Conservation (phyloP, 768 basidiomycete species). For the Lentinula boryana region DNA sequence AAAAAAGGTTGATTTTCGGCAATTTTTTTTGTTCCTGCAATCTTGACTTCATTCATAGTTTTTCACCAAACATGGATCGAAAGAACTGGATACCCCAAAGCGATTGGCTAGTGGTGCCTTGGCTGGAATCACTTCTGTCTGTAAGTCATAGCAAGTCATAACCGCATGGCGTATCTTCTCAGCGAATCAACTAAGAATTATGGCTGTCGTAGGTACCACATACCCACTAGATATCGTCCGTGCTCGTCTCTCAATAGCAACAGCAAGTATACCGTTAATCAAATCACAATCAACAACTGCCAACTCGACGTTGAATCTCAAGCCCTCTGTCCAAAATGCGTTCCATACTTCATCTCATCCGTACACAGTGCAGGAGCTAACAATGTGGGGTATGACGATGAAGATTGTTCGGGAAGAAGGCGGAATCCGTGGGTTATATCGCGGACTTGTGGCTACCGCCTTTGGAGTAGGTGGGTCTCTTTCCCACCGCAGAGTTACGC, state of each 20-base stretch:
- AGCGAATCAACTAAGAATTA: neutral
- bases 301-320: constrained; percentile 15
- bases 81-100: constrained; percentile 82
- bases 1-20: constrained; percentile 56
- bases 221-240: constrained; percentile 94
- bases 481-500: too few relatives aligned
- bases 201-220: constrained; percentile 53
- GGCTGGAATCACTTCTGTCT: constrained; percentile 92
- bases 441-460: constrained; percentile 79
- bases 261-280: constrained; percentile 58
- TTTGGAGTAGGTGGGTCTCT: constrained; percentile 50
- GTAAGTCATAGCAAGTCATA: constrained; percentile 39
- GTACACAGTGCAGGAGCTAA: constrained; percentile 50
- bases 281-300: constrained; percentile 18
- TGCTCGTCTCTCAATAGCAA: constrained; percentile 88
- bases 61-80: constrained; percentile 65
- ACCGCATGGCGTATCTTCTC: neutral
- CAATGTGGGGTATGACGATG: constrained; percentile 84
- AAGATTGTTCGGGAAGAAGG: constrained; percentile 93
- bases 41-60: constrained; percentile 43
- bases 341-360: constrained; percentile 44
- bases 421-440: constrained; percentile 79
- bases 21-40: neutral
- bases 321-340: constrained; percentile 34
- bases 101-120: constrained; percentile 82